Evolutionary conservation across 1,284 basidiomycete species (phyloP).

Genomic region (Megacollybia platyphylla): DNA sequence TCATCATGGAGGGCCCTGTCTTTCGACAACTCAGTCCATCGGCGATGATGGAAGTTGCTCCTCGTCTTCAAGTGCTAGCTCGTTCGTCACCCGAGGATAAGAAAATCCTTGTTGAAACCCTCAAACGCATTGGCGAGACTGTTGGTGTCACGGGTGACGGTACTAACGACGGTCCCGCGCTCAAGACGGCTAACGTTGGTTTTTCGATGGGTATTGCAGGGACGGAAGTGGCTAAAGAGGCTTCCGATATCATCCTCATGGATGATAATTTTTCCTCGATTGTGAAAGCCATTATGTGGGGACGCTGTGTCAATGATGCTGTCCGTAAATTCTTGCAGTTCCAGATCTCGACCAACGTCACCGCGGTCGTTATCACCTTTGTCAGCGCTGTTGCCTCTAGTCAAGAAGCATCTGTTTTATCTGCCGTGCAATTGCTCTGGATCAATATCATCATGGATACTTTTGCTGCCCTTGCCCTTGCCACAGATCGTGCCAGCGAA

Average conservation of each 20-base stretch:
- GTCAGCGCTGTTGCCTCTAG: constrained; percentile 77
- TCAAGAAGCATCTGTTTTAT: constrained; percentile 74
- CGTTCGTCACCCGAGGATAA: constrained; percentile 98
- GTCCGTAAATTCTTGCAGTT: constrained; percentile 98
- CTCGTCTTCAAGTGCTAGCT: constrained; percentile 70
- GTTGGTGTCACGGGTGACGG: constrained; percentile 98
- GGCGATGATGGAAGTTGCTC: constrained; percentile 53
- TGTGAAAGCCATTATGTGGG: constrained; percentile 98
- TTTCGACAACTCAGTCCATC: constrained; percentile 47
- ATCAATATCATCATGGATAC: constrained; percentile 98
- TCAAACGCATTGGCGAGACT: constrained; percentile 83
- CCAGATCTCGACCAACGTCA: constrained; percentile 94
- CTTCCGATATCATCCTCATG: constrained; percentile 98
- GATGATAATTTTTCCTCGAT: constrained; percentile 96
- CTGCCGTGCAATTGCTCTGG: constrained; percentile 94
- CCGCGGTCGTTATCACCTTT: constrained; percentile 90
- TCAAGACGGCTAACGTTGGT: constrained; percentile 89
- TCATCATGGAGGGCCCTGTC: constrained; percentile 93
- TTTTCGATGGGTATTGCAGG: constrained; percentile 99
- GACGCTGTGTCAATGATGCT: constrained; percentile 94
- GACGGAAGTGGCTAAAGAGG: constrained; percentile 98
- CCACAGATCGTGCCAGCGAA: constrained; percentile 87
- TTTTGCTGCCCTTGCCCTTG: constrained; percentile 92
- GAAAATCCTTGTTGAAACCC: constrained; percentile 81
- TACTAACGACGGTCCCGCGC: constrained; percentile 94